These are phyloP conservation scores for Boletus rex-veris DNA, from an alignment of 768 basidiomycete species.

Conservation along the genomic window DNA sequence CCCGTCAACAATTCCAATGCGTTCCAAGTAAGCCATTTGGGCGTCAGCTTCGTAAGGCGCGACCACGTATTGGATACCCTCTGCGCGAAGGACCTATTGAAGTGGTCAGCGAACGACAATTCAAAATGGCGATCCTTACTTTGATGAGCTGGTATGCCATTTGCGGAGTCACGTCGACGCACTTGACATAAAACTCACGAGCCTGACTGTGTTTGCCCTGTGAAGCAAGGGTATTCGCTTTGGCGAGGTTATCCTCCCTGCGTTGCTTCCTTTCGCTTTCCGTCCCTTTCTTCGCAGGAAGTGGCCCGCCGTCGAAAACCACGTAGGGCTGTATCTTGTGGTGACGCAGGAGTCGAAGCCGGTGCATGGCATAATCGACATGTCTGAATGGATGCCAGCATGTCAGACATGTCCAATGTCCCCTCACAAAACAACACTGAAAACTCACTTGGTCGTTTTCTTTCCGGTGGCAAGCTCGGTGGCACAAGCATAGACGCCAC, in stretches of 20 bases:
- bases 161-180: conserved; percentile 91
- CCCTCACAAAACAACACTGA: neutral
- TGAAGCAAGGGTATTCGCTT: conserved; percentile 66
- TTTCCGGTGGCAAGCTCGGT: conserved; percentile 86
- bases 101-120: conserved; percentile 4
- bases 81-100: conserved; percentile 75
- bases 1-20: conserved; percentile 75
- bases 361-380: conserved; percentile 94
- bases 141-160: conserved; percentile 99
- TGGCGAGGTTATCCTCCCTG: conserved; percentile 72
- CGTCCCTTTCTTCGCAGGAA: conserved; percentile 91
- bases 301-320: conserved; percentile 94
- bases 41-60: conserved; percentile 99
- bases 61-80: conserved; percentile 79
- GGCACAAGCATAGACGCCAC: conserved; percentile 87
- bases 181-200: conserved; percentile 84
- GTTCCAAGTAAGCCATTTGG: conserved; percentile 91
- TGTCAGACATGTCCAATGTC: conserved; percentile 1
- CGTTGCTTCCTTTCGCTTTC: conserved; percentile 75
- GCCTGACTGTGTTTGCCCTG: conserved; percentile 82
- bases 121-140: conserved; percentile 38
- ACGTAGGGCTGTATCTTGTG: conserved; percentile 84
- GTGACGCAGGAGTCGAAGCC: conserved; percentile 81
- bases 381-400: conserved; percentile 53
- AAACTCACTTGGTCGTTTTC: conserved; percentile 73